A percentile compares a stretch with the other conserved stretches of the same genome.
Conservation (phyloP, 2,329 filamentous ascomycete species). For the Colletotrichum plurivorum region DNA sequence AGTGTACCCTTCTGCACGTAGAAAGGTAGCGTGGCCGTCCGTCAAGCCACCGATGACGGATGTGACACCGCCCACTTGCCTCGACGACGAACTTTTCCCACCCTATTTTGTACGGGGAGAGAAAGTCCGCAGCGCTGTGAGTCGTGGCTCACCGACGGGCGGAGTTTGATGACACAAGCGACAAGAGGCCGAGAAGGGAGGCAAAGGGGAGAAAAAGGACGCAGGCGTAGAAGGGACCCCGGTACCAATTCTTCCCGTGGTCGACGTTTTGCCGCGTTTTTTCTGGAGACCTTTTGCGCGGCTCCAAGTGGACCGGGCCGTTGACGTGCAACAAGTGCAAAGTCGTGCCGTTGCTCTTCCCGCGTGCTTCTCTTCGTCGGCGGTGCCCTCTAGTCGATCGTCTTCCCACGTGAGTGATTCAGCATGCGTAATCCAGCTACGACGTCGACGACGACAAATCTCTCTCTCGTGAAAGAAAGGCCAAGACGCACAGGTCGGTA, state of each 20-base stretch:
- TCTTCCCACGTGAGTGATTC: conserved; percentile 5
- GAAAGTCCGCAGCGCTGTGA: too few relatives aligned
- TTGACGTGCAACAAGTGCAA: conserved; percentile 23
- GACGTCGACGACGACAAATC: too few relatives aligned
- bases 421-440: conserved; percentile 3
- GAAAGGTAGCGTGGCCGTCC: too few relatives aligned
- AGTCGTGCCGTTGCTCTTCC: conserved; percentile 12
- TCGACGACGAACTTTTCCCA: too few relatives aligned
- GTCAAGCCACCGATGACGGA: too few relatives aligned
- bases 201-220: too few relatives aligned
- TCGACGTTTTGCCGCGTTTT: neutral
- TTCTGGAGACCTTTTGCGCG: conserved; percentile 4
- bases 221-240: too few relatives aligned
- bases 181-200: neutral
- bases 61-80: too few relatives aligned
- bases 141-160: conserved; percentile 1
- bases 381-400: conserved; percentile 9
- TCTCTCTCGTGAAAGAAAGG: too few relatives aligned
- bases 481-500: conserved; percentile 1
- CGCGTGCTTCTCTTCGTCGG: neutral
- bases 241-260: too few relatives aligned
- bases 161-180: conserved; percentile 7
- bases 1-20: neutral
- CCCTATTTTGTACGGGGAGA: too few relatives aligned
- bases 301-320: conserved; percentile 33